Evolutionary conservation across 31 red algal species (phyloP), one percentile per base, ranked within the genome.

Genomic region (Asparagopsis taxiformis): DNA sequence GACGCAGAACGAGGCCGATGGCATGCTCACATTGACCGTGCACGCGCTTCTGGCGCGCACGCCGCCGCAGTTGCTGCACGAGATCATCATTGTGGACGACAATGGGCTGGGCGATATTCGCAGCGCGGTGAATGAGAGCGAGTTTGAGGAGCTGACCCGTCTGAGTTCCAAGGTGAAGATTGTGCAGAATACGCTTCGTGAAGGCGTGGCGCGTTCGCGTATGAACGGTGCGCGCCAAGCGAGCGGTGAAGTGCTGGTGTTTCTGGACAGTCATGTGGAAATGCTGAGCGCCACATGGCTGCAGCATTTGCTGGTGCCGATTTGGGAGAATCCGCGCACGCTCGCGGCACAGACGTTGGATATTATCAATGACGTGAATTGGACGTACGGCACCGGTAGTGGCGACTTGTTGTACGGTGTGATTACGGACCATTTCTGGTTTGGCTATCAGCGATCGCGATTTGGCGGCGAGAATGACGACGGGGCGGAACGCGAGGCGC

Each of bases 201-300:
- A 89, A 58, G 84, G 84, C 1, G 73, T 79, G 0, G 72, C 84
- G 15, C 62, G 84, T 56, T 72, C 57, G 30, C 29, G 84, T 25
- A 89, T 89, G 84, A 13, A 48, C 2, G 84, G 84, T 0, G 63
- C 74, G 37, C 52, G 67, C 25, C 65, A 19, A 31, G 72, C 84
- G 34, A 70, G 28, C 19, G 84, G 84, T 10, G 84, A 89, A 31
- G 74, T 89, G 6, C 74, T 89, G 16, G 68, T 89, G 33, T 89
- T 89, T 74, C 57, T 89, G 8, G 84, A 89, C 51, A 79, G 74
- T 61, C 84, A 89, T 60, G 68, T 89, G 1, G 84, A 89, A 49
- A 89, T 89, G 84, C 49, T 89, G 8, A 89, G 84, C 49, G 65
- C 73, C 8, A 89, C 84, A 19, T 89, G 84, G 84, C 35, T 72